Percentiles rank a stretch among this genome's conserved stretches.
Evolutionary conservation across 2,329 filamentous ascomycete genomes (phyloP).

Genomic region (Atkinsonella hypoxylon): DNA sequence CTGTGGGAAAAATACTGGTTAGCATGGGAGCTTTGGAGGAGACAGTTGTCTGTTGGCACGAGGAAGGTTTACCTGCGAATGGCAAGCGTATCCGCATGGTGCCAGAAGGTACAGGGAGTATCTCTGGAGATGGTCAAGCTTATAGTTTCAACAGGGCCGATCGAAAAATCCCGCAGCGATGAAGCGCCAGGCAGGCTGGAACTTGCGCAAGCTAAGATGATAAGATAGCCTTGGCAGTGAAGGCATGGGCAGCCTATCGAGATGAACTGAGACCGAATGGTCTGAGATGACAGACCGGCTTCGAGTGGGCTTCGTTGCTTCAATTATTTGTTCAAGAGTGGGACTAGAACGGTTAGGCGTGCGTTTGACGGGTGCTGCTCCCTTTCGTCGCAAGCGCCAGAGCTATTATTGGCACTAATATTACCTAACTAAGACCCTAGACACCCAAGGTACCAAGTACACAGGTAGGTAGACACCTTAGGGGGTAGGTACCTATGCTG

Average conservation of each 20-base stretch:
- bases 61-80: conserved; percentile 2
- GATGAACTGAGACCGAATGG: background rate
- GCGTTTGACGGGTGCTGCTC: too few relatives aligned
- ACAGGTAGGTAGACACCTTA: too few relatives aligned
- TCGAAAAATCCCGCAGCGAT: too few relatives aligned
- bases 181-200: background rate
- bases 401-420: too few relatives aligned
- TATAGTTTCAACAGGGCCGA: too few relatives aligned
- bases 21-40: background rate
- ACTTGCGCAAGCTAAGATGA: background rate
- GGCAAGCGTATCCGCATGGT: conserved; percentile 7
- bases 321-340: background rate
- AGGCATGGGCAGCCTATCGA: background rate
- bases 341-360: background rate
- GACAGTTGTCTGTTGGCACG: background rate
- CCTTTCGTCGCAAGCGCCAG: too few relatives aligned
- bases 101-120: background rate
- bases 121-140: background rate
- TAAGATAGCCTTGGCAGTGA: background rate
- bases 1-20: conserved; percentile 27
- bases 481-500: background rate
- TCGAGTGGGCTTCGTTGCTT: background rate
- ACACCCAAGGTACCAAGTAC: too few relatives aligned
- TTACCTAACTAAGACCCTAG: too few relatives aligned
- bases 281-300: background rate